Base-by-base conservation (phyloP, 148 eudicot species). In the Dysphania ambrosioides region DNA sequence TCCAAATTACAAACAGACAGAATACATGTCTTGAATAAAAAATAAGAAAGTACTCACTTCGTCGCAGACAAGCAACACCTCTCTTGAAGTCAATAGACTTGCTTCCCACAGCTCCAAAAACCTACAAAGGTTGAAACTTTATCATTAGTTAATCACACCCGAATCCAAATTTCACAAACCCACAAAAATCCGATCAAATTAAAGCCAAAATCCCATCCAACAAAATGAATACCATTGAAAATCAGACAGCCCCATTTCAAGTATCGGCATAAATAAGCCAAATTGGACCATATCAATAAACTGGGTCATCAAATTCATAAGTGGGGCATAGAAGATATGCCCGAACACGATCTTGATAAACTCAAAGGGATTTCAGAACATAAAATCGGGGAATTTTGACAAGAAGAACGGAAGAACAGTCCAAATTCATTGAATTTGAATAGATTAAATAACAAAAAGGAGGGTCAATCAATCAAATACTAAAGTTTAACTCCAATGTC, bases 261-360 rank as follows among this genome's bases (percentile, higher is more conserved):
- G 56, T 56, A 56, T 65, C 65, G 64, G 21, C 5, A 15, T 41
- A 21, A 72, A 66, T 57, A 30, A 18, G 41, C 23, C 24, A 58
- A 65, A 21, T 69, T 55, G 68, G 77, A 80, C 76, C 69, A 80
- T 79, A 80, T 80, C 72, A 80, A 75, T 60, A 29, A 58, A 75
- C 23, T 64, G 77, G 78, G 78, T 49, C 74, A 71, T 70, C 71
- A 36, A 70, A 56, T 70, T 70, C 27, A 42, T 15, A 9, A 53
- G 79, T 75, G 76, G 79, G 79, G 32, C 67, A 74, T 41, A 38
- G 42, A 55, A 61, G 27, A 62, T 32, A 51, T 44, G 27, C 74
- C 51, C 57, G 60, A 42, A 72, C 71, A 58, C 42, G 21, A 44
- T 21, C 35, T 65, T 56, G 27, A 35, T 35, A 63, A 49, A 56